phyloP scores from a whole-genome alignment of 2,329 filamentous ascomycete genomes.

The Microsporum ferrugineum region DNA sequence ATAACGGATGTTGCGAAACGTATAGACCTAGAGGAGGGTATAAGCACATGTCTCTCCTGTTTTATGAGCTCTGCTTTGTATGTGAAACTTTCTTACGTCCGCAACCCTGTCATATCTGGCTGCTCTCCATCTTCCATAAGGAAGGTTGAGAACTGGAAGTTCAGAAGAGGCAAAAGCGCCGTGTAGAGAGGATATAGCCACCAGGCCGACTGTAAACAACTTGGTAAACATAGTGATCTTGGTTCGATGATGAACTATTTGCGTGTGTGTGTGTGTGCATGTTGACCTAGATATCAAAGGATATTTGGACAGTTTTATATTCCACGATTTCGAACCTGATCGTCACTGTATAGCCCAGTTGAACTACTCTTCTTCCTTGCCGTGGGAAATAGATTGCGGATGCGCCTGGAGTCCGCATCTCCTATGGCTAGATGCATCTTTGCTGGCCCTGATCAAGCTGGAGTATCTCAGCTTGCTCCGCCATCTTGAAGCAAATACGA shows the following conservation, averaged over 20 bases:
- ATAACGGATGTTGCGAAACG: slow-evolving; percentile 37
- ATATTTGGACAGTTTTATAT: neutral
- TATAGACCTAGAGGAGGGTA: slow-evolving; percentile 21
- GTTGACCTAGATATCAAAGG: neutral
- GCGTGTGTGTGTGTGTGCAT: neutral
- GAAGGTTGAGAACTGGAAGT: slow-evolving; percentile 24
- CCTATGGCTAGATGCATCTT: neutral
- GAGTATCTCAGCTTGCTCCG: neutral
- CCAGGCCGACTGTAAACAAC: neutral
- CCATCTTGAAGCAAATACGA: neutral
- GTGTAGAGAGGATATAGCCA: neutral
- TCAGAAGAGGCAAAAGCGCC: slow-evolving; percentile 5
- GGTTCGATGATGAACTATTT: neutral
- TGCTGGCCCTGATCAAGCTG: neutral
- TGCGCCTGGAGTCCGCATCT: neutral
- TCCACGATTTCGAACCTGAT: neutral
- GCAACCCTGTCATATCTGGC: slow-evolving; percentile 21
- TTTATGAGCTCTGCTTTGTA: neutral
- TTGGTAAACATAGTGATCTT: neutral
- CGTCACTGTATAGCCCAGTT: neutral
- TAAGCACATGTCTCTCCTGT: neutral
- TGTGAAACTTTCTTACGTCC: slow-evolving; percentile 16
- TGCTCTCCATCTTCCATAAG: slow-evolving; percentile 26
- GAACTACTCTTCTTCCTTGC: neutral
- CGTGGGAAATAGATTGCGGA: neutral